These are phyloP conservation scores for Pseudohalonectria lignicola DNA, from an alignment of 2,329 filamentous ascomycete species.

Conservation along the genomic window DNA sequence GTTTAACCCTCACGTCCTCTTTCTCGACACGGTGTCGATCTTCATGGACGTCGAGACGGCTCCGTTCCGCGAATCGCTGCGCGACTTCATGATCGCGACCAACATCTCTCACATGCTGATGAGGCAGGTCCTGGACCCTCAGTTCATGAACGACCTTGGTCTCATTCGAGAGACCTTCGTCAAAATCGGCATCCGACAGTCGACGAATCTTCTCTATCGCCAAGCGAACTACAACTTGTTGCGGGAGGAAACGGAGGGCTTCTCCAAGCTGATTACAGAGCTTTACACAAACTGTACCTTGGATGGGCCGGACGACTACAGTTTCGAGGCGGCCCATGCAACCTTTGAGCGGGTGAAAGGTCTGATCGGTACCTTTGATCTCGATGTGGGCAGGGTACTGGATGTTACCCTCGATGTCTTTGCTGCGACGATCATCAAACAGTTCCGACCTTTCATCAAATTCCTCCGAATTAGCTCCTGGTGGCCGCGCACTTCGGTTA, in stretches of 20 bases:
- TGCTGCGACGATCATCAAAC: conserved; percentile 84
- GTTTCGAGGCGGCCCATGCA: conserved; percentile 62
- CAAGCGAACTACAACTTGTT: conserved; percentile 96
- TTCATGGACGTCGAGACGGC: conserved; percentile 59
- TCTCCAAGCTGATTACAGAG: conserved; percentile 91
- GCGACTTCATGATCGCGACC: conserved; percentile 60
- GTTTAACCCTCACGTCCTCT: conserved; percentile 57
- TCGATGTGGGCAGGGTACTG: conserved; percentile 88
- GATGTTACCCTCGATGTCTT: conserved; percentile 95
- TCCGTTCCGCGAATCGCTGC: conserved; percentile 39
- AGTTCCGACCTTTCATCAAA: conserved; percentile 90
- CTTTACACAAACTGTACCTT: conserved; percentile 75
- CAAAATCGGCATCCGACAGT: conserved; percentile 74
- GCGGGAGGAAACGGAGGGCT: conserved; percentile 92
- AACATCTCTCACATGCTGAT: conserved; percentile 61
- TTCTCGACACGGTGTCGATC: conserved; percentile 75
- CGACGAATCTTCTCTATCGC: conserved; percentile 86
- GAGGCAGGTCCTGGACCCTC: conserved; percentile 73
- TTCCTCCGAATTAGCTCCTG: conserved; percentile 85
- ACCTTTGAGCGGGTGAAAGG: conserved; percentile 90
- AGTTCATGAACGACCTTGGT: conserved; percentile 62
- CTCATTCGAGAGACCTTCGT: conserved; percentile 79
- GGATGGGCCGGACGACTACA: conserved; percentile 52
- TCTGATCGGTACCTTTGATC: conserved; percentile 90
- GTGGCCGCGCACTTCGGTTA: conserved; percentile 68